Conservation (phyloP, 2,329 filamentous ascomycete genomes). For the Teratosphaeriaceae sp. region DNA sequence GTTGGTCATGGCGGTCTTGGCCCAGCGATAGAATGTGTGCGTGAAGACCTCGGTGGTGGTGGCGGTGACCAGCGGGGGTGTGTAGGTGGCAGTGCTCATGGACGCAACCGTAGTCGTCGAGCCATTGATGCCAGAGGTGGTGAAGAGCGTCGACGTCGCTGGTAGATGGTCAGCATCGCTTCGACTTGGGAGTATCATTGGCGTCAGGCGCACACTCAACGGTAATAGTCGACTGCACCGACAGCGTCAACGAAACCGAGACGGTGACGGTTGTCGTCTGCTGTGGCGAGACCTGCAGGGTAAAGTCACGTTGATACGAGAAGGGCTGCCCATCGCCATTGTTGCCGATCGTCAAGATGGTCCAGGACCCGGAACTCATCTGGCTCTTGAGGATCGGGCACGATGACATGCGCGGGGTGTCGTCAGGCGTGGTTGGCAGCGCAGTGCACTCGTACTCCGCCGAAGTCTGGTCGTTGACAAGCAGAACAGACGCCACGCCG, state of each 20-base stretch:
- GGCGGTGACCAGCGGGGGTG: neutral
- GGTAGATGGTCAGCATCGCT: neutral
- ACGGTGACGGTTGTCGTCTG: neutral
- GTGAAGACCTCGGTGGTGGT: neutral
- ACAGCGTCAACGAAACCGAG: neutral
- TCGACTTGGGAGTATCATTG: neutral
- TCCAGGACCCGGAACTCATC: neutral
- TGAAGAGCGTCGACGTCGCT: conserved; percentile 1
- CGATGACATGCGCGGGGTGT: neutral
- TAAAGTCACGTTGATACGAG: conserved; percentile 3
- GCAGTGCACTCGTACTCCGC: conserved; percentile 2
- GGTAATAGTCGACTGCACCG: conserved; percentile 1
- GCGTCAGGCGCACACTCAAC: neutral
- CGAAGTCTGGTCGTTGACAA: neutral
- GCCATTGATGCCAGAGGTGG: neutral
- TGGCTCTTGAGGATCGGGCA: conserved; percentile 2
- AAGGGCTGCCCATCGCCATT: conserved; percentile 1
- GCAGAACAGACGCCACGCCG: neutral
- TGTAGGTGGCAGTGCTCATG: neutral
- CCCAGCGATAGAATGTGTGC: conserved; percentile 2
- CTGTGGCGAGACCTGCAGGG: neutral
- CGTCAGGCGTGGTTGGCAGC: neutral
- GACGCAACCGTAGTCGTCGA: neutral
- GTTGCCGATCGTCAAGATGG: conserved; percentile 4
- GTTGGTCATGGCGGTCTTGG: neutral